Evolutionary conservation across 768 basidiomycete species (phyloP), one percentile per base, ranked within the genome.

Genomic region (Auricularia sp.): DNA sequence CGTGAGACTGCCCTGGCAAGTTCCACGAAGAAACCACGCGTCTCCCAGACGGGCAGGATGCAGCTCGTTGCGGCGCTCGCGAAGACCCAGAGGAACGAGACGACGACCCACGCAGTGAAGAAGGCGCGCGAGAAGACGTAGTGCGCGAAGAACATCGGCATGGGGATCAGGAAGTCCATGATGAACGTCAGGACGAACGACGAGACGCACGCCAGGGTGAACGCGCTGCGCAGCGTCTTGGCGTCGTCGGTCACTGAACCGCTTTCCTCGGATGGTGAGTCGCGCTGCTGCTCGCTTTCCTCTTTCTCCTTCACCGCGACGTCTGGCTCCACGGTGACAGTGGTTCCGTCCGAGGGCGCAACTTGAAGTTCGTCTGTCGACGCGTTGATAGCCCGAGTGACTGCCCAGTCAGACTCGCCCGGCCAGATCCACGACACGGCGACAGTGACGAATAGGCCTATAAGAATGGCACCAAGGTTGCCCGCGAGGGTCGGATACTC

Each of bases 1-100:
- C 13, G 39, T 8, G 39, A 42, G 0, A 42, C 13, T 7, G 39
- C 39, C 39, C 0, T 0, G 0, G 39, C 47, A 8, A 51, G 21
- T 18, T 51, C 47, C 21, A 16, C 47, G 18, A 51, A 51, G 16
- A 51, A 51, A 8, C 11, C 47, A 2, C 47, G 14, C 47, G 47
- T 51, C 63, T 63, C 63, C 63, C 63, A 63, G 24, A 63, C 18
- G 7, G 63, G 63, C 21, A 63, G 45, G 44, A 63, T 44, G 47
- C 63, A 63, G 13, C 44, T 63, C 16, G 54, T 51, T 8, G 54
- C 44, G 13, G 63, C 63, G 45, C 44, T 47, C 3, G 47, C 44
- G 35, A 63, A 63, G 0, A 51, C n/a, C 63, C 63, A 63, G 3
- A 51, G 21, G 21, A 63, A 29, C 44, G 63, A 63, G 10, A 63